Conservation (phyloP, 1,284 basidiomycete genomes). For the Paramarasmius palmivorus region DNA sequence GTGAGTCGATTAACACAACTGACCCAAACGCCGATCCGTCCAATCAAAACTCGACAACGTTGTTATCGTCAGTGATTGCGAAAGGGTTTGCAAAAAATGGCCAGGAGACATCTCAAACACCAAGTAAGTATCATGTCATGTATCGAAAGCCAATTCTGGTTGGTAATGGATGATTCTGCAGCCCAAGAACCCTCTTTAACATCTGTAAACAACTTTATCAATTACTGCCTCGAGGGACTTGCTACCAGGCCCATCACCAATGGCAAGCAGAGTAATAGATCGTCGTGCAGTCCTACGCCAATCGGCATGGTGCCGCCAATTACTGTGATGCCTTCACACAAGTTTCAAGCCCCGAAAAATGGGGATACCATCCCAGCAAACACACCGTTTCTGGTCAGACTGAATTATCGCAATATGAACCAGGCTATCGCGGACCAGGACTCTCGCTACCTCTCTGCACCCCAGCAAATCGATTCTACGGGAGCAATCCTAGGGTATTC, state of each 20-base stretch:
- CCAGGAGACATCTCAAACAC: background rate
- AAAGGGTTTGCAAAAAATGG: background rate
- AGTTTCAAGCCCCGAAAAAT: background rate
- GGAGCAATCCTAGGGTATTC: background rate
- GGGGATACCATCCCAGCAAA: background rate
- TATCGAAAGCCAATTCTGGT: too few relatives aligned
- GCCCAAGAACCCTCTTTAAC: constrained; percentile 1
- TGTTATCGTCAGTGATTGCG: too few relatives aligned
- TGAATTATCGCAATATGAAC: background rate
- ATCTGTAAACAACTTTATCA: constrained; percentile 7
- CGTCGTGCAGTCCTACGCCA: background rate
- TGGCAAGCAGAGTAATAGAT: background rate
- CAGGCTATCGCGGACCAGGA: background rate
- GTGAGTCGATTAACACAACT: too few relatives aligned
- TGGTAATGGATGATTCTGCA: background rate
- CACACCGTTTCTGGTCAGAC: background rate
- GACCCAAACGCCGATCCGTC: too few relatives aligned
- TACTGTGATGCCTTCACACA: background rate
- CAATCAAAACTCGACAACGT: too few relatives aligned
- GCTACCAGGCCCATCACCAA: background rate
- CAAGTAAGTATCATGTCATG: too few relatives aligned
- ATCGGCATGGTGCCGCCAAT: background rate
- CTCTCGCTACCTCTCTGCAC: background rate
- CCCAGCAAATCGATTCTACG: background rate
- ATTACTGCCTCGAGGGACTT: background rate